Base-by-base conservation (phyloP, 768 basidiomycete species). In the Xanthoconium purpureum region DNA sequence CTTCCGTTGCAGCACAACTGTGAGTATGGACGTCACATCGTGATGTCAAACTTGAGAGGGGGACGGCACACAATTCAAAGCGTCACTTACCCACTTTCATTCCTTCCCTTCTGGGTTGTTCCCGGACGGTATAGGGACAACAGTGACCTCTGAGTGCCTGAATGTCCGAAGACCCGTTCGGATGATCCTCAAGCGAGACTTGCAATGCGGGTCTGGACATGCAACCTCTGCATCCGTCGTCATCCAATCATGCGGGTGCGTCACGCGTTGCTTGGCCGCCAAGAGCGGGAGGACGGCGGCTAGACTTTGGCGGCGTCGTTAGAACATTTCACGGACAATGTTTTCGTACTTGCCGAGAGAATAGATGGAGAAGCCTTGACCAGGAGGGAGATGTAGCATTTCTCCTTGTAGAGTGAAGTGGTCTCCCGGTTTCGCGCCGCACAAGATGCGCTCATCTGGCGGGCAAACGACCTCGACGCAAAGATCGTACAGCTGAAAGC, bases 281-380 rank as follows among this genome's bases (percentile, higher is more conserved):
- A 88, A 73, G n/a, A 88, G 73, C 3, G 85, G 85, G 9, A 88
- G 75, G 17, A 88, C 75, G 9, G 84, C 76, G 28, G 76, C 87
- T 87, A 12, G n/a, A 24, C 29, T 30, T 32, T 8, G 10, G 32
- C 32, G 11, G 28, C 15, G 24, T 40, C 24, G 2, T 47, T 6
- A 45, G 28, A 14, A 14, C 29, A 2, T 18, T 18, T n/a, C 38
- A 13, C 17, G 15, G 8, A 5, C 28, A 17, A 14, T 14, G 13
- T 15, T 18, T 3, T 29, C 30, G 18, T 11, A 40, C 54, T 37
- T 57, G 84, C 86, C 74, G 10, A 87, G 71, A 0, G 85, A 87
- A 63, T 87, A 88, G 48, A 88, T 84, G 2, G 86, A 87, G 62
- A 88, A 78, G 3, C 84, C 86, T 63, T 87, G 85, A 0, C 75